Evolutionary conservation across 2,329 filamentous ascomycete genomes (phyloP).

Genomic region (Sordariomycetes sp.): DNA sequence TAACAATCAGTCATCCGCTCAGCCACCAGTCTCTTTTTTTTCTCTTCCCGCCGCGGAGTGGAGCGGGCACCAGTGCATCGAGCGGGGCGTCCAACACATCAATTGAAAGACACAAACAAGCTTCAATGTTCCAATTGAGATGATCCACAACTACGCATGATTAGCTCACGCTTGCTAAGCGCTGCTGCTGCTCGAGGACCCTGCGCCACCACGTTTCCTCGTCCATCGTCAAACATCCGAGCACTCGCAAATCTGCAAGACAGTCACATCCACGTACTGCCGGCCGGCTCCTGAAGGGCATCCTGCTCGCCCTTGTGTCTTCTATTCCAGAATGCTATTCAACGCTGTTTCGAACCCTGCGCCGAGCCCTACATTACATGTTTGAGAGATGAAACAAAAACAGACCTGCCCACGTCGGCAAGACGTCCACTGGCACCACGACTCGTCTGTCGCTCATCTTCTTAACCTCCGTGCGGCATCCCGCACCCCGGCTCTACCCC

Average conservation of each 20-base stretch:
- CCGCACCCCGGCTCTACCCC: neutral
- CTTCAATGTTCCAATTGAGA: neutral
- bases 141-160: neutral
- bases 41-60: neutral
- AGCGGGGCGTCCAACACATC: neutral
- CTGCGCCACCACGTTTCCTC: neutral
- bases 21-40: neutral
- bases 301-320: neutral
- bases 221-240: neutral
- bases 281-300: neutral
- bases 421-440: neutral
- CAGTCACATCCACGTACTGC: neutral
- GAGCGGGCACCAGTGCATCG: neutral
- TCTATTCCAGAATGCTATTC: neutral
- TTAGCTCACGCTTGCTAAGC: constrained; percentile 3
- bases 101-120: neutral
- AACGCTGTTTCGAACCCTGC: neutral
- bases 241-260: neutral
- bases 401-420: constrained; percentile 1
- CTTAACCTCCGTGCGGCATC: neutral
- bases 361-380: neutral
- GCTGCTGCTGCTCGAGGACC: neutral
- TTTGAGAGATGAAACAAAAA: neutral
- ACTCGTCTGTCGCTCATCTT: neutral
- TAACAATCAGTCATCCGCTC: neutral